These are phyloP conservation scores for Acmispon strigosus DNA, from an alignment of 306 rosid species.

Conservation along the genomic window DNA sequence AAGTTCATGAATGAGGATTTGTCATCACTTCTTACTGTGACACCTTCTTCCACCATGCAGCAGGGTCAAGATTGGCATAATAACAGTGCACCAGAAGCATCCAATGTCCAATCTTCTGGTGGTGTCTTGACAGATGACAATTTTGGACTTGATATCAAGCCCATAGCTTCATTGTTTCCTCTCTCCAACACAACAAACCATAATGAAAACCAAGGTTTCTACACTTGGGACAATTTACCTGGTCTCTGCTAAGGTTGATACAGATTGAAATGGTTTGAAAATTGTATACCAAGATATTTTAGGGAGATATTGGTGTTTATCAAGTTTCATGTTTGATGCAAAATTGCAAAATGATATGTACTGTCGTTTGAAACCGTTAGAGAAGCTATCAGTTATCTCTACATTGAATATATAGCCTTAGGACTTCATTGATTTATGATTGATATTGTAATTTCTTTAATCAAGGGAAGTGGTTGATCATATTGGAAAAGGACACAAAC, in stretches of 20 bases:
- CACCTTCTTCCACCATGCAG: conserved; percentile 43
- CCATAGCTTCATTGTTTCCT: conserved; percentile 57
- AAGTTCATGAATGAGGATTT: conserved; percentile 49
- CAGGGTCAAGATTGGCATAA: conserved; percentile 48
- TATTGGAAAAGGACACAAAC: too few species aligned
- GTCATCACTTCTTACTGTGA: conserved; percentile 44
- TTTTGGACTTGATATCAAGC: conserved; percentile 52
- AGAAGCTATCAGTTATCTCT: neutral
- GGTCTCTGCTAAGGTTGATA: conserved; percentile 44
- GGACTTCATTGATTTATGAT: neutral
- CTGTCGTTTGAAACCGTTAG: neutral
- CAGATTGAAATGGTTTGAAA: neutral
- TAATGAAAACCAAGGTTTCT: conserved; percentile 31
- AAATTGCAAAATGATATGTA: neutral
- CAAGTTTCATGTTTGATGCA: neutral
- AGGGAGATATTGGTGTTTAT: neutral
- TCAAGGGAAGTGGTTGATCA: neutral
- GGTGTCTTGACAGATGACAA: conserved; percentile 29
- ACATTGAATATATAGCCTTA: neutral
- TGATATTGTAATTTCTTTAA: neutral
- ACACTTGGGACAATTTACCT: conserved; percentile 72
- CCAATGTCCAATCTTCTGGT: conserved; percentile 43
- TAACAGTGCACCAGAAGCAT: conserved; percentile 13
- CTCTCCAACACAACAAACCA: conserved; percentile 37
- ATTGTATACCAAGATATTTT: neutral